These are phyloP conservation scores for Flaveria linearis DNA, from an alignment of 129 eudicot genomes.

Conservation along the genomic window DNA sequence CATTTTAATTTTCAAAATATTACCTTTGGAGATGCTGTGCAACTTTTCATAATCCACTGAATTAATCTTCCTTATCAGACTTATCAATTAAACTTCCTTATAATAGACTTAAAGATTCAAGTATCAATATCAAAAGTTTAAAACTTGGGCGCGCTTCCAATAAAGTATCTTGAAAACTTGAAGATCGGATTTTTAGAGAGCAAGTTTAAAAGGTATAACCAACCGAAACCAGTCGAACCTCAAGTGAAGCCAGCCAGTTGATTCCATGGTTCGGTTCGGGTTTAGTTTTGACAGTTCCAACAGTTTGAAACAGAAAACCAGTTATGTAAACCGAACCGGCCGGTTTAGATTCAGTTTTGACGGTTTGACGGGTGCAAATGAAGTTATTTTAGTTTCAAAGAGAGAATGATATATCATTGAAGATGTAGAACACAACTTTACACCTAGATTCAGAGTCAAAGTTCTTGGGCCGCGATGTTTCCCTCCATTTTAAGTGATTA, in stretches of 20 bases:
- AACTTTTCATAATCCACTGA: too few relatives aligned
- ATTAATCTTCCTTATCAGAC: too few relatives aligned
- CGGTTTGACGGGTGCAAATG: not conserved
- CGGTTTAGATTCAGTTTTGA: too few relatives aligned
- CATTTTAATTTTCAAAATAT: too few relatives aligned
- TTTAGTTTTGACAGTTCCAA: not conserved
- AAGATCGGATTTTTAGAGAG: not conserved
- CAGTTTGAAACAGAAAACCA: too few relatives aligned
- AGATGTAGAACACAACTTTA: conserved; percentile 28
- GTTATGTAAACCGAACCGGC: not conserved
- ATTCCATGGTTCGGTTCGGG: not conserved
- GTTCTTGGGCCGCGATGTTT: conserved; percentile 21
- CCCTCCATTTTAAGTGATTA: conserved; percentile 33
- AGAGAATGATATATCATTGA: not conserved
- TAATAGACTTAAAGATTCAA: not conserved
- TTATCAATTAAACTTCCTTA: too few relatives aligned
- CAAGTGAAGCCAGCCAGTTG: not conserved
- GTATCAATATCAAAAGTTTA: not conserved
- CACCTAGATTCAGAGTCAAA: conserved; percentile 25
- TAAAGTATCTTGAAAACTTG: not conserved
- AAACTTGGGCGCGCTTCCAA: not conserved
- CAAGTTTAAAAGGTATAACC: too few relatives aligned
- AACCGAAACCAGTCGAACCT: not conserved
- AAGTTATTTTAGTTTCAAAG: not conserved
- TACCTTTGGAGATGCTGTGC: too few relatives aligned